phyloP scores from a whole-genome alignment of 768 basidiomycete species.

The Clitopilus hobsonii region DNA sequence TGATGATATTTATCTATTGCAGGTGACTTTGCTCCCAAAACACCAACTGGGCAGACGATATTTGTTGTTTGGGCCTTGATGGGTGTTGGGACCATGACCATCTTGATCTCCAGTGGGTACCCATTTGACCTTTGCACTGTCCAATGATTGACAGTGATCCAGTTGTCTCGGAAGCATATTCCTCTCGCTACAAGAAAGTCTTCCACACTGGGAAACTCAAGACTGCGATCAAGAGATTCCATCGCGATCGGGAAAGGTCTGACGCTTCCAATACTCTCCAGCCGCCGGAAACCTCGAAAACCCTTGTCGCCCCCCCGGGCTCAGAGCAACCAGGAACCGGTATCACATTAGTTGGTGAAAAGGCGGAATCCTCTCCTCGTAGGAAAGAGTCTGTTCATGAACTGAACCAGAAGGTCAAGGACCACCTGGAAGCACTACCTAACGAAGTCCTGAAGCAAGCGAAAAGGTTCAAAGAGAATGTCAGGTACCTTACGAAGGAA shows the following conservation, averaged over 20 bases:
- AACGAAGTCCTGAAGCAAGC: constrained; percentile 24
- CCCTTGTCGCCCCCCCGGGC: background rate
- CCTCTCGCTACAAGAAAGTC: constrained; percentile 56
- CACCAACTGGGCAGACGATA: constrained; percentile 67
- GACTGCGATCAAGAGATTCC: constrained; percentile 40
- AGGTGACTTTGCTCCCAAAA: constrained; percentile 60
- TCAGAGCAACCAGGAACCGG: background rate
- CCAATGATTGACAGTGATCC: background rate
- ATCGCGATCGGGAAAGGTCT: constrained; percentile 17
- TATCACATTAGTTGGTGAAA: background rate
- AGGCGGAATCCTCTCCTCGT: background rate
- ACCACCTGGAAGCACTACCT: constrained; percentile 27
- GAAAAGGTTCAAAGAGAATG: constrained; percentile 24
- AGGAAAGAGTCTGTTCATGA: constrained; percentile 11
- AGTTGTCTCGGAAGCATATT: constrained; percentile 68
- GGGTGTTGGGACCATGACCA: constrained; percentile 73
- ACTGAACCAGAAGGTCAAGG: constrained; percentile 13
- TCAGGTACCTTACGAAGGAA: constrained; percentile 25
- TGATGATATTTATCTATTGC: background rate
- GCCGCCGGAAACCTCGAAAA: background rate
- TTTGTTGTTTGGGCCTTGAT: constrained; percentile 78
- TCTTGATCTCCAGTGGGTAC: constrained; percentile 61
- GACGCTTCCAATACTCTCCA: background rate
- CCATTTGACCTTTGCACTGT: background rate
- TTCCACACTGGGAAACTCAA: constrained; percentile 43